A percentile compares a stretch with the other conserved stretches of the same genome.
Evolutionary conservation across 2,329 filamentous ascomycete genomes (phyloP).

Genomic region (Epichloe elymi): DNA sequence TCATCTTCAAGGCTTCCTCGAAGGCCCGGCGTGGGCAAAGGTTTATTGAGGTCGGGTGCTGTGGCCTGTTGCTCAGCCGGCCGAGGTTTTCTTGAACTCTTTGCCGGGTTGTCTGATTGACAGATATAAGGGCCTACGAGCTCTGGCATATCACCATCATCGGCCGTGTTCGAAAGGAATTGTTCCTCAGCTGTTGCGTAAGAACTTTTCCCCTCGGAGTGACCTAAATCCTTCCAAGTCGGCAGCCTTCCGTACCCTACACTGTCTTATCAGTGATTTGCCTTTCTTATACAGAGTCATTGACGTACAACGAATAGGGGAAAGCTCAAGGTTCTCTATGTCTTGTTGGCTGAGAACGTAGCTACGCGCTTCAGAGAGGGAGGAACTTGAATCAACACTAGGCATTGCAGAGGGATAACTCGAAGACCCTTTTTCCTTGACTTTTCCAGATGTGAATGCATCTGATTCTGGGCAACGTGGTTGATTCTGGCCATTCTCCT

Average conservation of each 20-base stretch:
- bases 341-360: constrained; percentile 19
- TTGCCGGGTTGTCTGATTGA: neutral
- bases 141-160: neutral
- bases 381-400: constrained; percentile 21
- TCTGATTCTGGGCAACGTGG: neutral
- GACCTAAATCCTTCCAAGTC: constrained; percentile 7
- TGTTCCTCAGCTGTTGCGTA: constrained; percentile 14
- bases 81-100: neutral
- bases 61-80: neutral
- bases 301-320: constrained; percentile 21
- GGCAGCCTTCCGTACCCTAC: constrained; percentile 13
- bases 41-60: neutral
- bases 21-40: neutral
- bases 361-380: constrained; percentile 13
- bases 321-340: constrained; percentile 21
- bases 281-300: neutral
- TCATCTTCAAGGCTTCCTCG: neutral
- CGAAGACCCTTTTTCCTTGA: constrained; percentile 17
- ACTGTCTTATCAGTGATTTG: neutral
- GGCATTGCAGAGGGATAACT: constrained; percentile 20
- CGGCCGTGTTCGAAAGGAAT: neutral
- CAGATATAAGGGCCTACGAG: neutral
- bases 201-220: constrained; percentile 13
- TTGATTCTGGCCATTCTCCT: neutral
- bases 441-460: neutral